phyloP scores from a whole-genome alignment of 2,329 filamentous ascomycete species.

The Aspergillus melleus region DNA sequence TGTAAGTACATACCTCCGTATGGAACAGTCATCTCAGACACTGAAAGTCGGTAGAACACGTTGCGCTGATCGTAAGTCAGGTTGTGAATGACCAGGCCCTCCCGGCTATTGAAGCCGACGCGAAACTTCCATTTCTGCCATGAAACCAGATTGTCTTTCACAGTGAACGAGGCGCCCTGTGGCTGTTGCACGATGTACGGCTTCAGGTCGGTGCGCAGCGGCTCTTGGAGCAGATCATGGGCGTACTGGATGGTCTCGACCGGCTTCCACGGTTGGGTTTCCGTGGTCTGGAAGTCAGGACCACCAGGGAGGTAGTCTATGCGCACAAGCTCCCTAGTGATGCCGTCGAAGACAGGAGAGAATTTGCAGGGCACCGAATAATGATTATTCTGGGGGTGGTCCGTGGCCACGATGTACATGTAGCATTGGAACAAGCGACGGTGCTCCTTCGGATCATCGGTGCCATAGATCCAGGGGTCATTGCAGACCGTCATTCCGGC shows the following conservation, averaged over 20 bases:
- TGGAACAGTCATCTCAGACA: constrained; percentile 66
- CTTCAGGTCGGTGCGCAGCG: constrained; percentile 64
- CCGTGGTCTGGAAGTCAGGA: constrained; percentile 58
- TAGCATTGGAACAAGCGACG: constrained; percentile 44
- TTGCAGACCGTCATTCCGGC: constrained; percentile 55
- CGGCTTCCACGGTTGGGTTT: constrained; percentile 58
- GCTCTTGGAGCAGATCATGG: constrained; percentile 67
- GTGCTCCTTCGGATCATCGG: constrained; percentile 38
- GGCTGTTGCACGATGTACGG: constrained; percentile 65
- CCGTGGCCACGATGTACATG: constrained; percentile 38
- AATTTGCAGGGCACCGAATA: constrained; percentile 39
- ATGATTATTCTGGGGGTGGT: constrained; percentile 40
- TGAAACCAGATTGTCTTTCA: constrained; percentile 57
- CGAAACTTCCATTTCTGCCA: constrained; percentile 69
- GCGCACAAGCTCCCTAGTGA: constrained; percentile 63
- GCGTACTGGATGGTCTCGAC: constrained; percentile 53
- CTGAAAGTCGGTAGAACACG: constrained; percentile 66
- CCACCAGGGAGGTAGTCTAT: constrained; percentile 71
- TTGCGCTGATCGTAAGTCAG: constrained; percentile 63
- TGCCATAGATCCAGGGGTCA: constrained; percentile 71
- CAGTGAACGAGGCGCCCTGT: constrained; percentile 62
- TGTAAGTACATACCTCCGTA: constrained; percentile 35
- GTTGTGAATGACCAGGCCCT: constrained; percentile 69
- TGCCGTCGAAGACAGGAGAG: constrained; percentile 54
- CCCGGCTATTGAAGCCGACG: constrained; percentile 62